Evolutionary conservation across 2,329 filamentous ascomycete species (phyloP).

Genomic region (Penicillium griseofulvum): DNA sequence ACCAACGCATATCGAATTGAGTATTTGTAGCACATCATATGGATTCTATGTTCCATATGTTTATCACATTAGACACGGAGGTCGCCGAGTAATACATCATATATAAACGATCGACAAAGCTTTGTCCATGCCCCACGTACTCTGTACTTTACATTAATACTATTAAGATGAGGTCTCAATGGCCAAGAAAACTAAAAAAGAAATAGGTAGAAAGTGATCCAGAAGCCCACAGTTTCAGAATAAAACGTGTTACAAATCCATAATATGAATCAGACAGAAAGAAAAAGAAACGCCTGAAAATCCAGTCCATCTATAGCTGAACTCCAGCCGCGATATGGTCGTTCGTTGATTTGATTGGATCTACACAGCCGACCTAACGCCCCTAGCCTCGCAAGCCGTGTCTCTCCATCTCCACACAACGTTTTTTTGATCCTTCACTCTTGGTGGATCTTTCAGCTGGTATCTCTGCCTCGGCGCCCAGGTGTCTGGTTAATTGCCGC

Average conservation of each 20-base stretch:
- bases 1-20: too few relatives aligned
- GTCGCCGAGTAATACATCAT: not conserved
- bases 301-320: conserved; percentile 20
- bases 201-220: not conserved
- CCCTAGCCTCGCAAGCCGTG: conserved; percentile 14
- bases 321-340: conserved; percentile 15
- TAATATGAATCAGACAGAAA: not conserved
- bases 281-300: conserved; percentile 1
- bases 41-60: too few relatives aligned
- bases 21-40: too few relatives aligned
- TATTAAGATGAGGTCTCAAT: not conserved
- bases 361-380: conserved; percentile 14
- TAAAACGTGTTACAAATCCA: too few relatives aligned
- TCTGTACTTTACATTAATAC: too few relatives aligned
- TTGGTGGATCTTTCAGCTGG: conserved; percentile 20
- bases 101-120: not conserved
- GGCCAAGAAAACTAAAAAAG: not conserved
- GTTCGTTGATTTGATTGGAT: conserved; percentile 19
- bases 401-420: not conserved
- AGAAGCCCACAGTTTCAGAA: not conserved
- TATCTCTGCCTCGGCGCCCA: conserved; percentile 22
- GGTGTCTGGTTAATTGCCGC: conserved; percentile 17
- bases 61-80: not conserved
- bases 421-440: not conserved
- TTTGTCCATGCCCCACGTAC: not conserved